These are phyloP conservation scores for Bremia lactucae DNA, from an alignment of 352 stramenopile genomes.

Conservation along the genomic window DNA sequence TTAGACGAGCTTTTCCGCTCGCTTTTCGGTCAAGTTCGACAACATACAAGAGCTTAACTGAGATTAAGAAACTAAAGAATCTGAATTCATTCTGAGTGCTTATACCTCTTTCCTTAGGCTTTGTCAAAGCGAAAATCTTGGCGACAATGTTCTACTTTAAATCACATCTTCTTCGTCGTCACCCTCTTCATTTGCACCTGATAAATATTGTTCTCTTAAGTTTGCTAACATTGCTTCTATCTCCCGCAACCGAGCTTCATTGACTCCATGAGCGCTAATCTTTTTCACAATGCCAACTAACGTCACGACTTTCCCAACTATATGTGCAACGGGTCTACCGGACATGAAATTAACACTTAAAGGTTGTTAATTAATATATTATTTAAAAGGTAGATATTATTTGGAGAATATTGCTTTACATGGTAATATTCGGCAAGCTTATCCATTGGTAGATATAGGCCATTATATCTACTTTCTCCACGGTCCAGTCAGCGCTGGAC, in stretches of 20 bases:
- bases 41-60: conserved; percentile 12
- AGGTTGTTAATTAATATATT: no score
- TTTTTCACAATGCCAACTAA: conserved; percentile 82
- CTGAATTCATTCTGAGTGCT: conserved; percentile 5
- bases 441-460: no score
- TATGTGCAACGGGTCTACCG: no score
- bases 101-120: conserved; percentile 6
- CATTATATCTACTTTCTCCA: no score
- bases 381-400: no score
- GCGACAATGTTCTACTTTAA: conserved; percentile 28
- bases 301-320: conserved; percentile 62
- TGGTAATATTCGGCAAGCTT: no score
- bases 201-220: conserved; percentile 52
- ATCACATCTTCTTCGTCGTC: conserved; percentile 84
- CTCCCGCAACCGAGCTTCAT: conserved; percentile 30
- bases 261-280: conserved; percentile 48
- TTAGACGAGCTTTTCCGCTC: conserved; percentile 79
- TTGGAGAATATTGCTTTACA: no score
- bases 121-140: no score
- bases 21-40: conserved; percentile 59
- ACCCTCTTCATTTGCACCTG: conserved; percentile 53
- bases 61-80: conserved; percentile 16
- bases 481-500: no score
- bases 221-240: conserved; percentile 33
- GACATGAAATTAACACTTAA: no score